Conservation (phyloP, 2,329 filamentous ascomycete genomes). For the Chaetomiaceae sp. region DNA sequence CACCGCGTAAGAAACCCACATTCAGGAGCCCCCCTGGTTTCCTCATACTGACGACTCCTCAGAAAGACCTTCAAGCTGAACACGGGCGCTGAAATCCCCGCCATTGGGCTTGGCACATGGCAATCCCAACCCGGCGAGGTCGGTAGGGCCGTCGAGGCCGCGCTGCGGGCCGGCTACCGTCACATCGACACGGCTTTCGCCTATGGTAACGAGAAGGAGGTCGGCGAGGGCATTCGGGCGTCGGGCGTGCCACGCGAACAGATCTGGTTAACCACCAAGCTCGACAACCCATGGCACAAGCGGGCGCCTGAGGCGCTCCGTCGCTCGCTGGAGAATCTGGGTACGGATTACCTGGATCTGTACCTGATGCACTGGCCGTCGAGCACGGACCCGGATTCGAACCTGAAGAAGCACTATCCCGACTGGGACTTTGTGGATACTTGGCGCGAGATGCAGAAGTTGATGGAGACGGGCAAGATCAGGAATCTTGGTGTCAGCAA, state of each 20-base stretch:
- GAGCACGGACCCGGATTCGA: slow-evolving; percentile 53
- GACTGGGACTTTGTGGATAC: slow-evolving; percentile 84
- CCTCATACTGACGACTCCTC: background rate
- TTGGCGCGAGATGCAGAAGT: slow-evolving; percentile 68
- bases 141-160: slow-evolving; percentile 64
- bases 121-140: slow-evolving; percentile 68
- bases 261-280: slow-evolving; percentile 75
- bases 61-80: slow-evolving; percentile 64
- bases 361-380: slow-evolving; percentile 72
- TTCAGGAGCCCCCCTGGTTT: too few relatives aligned
- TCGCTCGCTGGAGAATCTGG: slow-evolving; percentile 56
- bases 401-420: slow-evolving; percentile 62
- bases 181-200: slow-evolving; percentile 74
- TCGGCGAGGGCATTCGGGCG: slow-evolving; percentile 60
- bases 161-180: slow-evolving; percentile 64
- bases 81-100: slow-evolving; percentile 73
- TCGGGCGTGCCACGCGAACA: slow-evolving; percentile 61
- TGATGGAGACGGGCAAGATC: slow-evolving; percentile 64
- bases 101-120: slow-evolving; percentile 75
- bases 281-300: slow-evolving; percentile 76
- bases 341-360: slow-evolving; percentile 63
- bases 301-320: slow-evolving; percentile 59
- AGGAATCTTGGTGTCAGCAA: slow-evolving; percentile 83
- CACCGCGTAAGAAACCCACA: slow-evolving; percentile 17
- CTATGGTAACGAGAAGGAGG: slow-evolving; percentile 72